Evolutionary conservation across 192 early-diverging fungal species (phyloP).

Genomic region (Backusella macrospora): DNA sequence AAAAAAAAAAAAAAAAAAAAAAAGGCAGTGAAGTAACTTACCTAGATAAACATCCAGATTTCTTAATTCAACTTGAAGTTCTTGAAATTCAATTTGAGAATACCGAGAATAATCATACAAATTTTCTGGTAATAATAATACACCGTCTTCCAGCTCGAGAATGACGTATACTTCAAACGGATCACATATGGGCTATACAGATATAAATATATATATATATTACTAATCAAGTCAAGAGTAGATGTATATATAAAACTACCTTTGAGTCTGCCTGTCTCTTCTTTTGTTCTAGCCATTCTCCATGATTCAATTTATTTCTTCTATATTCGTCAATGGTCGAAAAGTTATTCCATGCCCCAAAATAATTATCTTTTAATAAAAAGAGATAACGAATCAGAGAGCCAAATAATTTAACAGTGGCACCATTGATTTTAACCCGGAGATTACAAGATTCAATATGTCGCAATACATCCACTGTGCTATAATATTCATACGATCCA

Average conservation of each 20-base stretch:
- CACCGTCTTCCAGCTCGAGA: constrained; percentile 49
- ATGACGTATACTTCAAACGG: constrained; percentile 61
- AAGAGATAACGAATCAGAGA: constrained; percentile 68
- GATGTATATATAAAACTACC: constrained; percentile 30
- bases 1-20: too few relatives aligned
- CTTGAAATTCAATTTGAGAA: constrained; percentile 59
- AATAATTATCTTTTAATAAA: constrained; percentile 73
- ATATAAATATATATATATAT: not conserved
- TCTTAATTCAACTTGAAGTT: constrained; percentile 66
- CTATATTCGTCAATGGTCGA: constrained; percentile 68
- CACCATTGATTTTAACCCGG: constrained; percentile 49
- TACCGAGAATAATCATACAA: constrained; percentile 57
- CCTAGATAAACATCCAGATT: constrained; percentile 68
- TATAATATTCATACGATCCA: constrained; percentile 60
- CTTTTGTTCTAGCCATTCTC: constrained; percentile 33
- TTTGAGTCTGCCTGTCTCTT: constrained; percentile 55
- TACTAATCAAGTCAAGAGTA: not conserved
- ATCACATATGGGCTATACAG: constrained; percentile 40
- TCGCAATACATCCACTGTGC: constrained; percentile 42
- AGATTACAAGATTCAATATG: constrained; percentile 58
- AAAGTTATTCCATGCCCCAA: constrained; percentile 62
- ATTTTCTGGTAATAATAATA: constrained; percentile 58
- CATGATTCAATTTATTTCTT: constrained; percentile 38
- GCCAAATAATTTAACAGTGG: constrained; percentile 66
- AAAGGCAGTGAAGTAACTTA: constrained; percentile 39